Base-by-base conservation (phyloP, 164 flowering plant species). In the Malania oleifera region DNA sequence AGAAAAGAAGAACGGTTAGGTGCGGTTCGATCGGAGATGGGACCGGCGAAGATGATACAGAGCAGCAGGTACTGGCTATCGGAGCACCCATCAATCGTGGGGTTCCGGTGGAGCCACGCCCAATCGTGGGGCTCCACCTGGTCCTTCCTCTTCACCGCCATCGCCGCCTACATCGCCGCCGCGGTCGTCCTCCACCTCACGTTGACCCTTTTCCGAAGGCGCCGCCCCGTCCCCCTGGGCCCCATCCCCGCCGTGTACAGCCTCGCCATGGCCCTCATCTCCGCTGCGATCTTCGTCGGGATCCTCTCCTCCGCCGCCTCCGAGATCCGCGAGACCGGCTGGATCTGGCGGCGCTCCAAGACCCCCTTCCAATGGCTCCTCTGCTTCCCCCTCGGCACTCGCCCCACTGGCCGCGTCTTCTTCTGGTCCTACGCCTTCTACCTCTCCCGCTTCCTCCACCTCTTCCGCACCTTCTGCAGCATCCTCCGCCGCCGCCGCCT, bases 211-310 rank as follows among this genome's bases (percentile, higher is more conserved):
- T 15, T 15, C 20, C 37, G 18, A 12, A 35, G 37, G 27, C 24
- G 23, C n/a, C 46, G 18, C 7, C 53, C 53, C 29, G n/a, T 50
- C 53, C 53, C 53, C 29, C 53, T 50, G n/a, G 53, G 53, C 53
- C 53, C 53, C 53, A 13, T 50, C 29, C 53, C 53, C 53, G 53
- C 53, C 53, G 34, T 15, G 28, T 17, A 50, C 53, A 24, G n/a
- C 53, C 53, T 50, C 29, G 60, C 2, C 20, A 23, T 7, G 55
- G 47, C 31, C 34, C 54, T 51, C 31, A 27, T 26, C 61, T 57
- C 66, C 52, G 68, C 75, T 47, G 28, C 18, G 20, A 9, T 47
- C 37, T 58, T 70, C 68, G 61, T 43, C 5, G 53, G 53, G n/a
- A 50, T 50, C 29, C 50, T 24, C 31, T 63, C 61, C 27, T 55